phyloP scores from a whole-genome alignment of 352 stramenopile genomes.

The Phytophthora fragariaefolia region DNA sequence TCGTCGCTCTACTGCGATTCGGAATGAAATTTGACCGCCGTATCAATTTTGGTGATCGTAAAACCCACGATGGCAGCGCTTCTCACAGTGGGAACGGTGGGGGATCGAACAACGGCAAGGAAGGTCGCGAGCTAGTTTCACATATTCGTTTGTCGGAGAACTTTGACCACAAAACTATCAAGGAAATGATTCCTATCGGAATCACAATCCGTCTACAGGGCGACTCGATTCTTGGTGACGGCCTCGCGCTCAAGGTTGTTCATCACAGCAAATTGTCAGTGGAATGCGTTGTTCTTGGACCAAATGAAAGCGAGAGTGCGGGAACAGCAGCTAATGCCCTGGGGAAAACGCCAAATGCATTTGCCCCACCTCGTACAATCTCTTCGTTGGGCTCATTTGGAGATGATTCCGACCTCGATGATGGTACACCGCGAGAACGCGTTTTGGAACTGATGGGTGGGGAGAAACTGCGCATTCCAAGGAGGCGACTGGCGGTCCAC shows the following conservation, averaged over 20 bases:
- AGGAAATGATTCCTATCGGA: constrained; percentile 88
- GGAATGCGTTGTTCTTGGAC: constrained; percentile 80
- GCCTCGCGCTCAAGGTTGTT: constrained; percentile 79
- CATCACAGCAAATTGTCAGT: constrained; percentile 87
- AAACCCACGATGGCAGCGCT: constrained; percentile 38
- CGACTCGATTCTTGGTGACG: constrained; percentile 80
- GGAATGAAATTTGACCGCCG: constrained; percentile 89
- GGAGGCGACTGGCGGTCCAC: constrained; percentile 73
- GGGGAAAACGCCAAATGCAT: constrained; percentile 21
- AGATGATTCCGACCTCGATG: constrained; percentile 41
- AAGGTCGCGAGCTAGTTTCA: constrained; percentile 62
- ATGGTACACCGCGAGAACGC: constrained; percentile 46
- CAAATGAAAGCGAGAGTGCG: constrained; percentile 40
- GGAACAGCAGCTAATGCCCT: neutral
- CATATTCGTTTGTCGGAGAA: constrained; percentile 89
- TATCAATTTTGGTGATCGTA: constrained; percentile 78
- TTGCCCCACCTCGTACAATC: constrained; percentile 42
- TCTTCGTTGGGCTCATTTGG: constrained; percentile 53
- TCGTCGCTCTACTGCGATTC: constrained; percentile 88
- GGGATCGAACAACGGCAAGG: constrained; percentile 21
- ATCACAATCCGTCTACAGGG: constrained; percentile 84
- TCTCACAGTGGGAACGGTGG: constrained; percentile 16
- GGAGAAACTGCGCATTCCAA: constrained; percentile 85
- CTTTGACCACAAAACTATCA: constrained; percentile 92
- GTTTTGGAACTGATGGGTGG: constrained; percentile 84